Conservation (phyloP, 169 alveolate species). For the Miamiensis avidus region DNA sequence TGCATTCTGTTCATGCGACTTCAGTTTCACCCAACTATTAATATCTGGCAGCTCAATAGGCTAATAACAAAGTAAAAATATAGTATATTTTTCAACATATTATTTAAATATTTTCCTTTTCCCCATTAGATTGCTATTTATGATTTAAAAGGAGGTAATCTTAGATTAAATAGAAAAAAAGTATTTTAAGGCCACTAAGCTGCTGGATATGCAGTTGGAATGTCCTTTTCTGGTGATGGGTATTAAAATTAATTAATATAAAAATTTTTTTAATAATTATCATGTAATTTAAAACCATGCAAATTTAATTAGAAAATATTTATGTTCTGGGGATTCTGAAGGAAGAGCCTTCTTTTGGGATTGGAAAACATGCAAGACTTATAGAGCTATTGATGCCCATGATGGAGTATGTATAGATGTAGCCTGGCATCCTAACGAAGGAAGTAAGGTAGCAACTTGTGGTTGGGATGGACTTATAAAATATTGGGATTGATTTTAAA, state of each 20-base stretch:
- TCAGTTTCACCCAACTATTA: conserved; percentile 93
- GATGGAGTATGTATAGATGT: conserved; percentile 94
- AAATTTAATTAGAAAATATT: conserved; percentile 14
- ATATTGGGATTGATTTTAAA: conserved; percentile 96
- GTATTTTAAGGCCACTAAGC: conserved; percentile 93
- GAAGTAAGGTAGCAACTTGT: conserved; percentile 94
- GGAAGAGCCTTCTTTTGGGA: conserved; percentile 97
- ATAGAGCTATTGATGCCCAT: conserved; percentile 93
- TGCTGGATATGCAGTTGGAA: conserved; percentile 95
- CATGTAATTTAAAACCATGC: no score
- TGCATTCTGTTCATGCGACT: conserved; percentile 94
- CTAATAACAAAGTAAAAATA: conserved; percentile 87
- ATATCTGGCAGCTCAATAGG: conserved; percentile 94
- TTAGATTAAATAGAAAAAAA: conserved; percentile 92
- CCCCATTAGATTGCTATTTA: conserved; percentile 84
- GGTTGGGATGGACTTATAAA: conserved; percentile 98
- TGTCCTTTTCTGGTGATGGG: conserved; percentile 96
- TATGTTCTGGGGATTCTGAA: conserved; percentile 95
- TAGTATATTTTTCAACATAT: not conserved
- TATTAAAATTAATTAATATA: no score
- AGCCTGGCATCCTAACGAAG: conserved; percentile 96
- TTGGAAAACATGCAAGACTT: conserved; percentile 94
- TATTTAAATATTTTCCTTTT: no score
- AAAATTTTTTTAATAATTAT: no score
- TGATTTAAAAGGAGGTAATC: conserved; percentile 89